Conservation (phyloP, 1,284 basidiomycete species). For the Ustilago vetiveriae region DNA sequence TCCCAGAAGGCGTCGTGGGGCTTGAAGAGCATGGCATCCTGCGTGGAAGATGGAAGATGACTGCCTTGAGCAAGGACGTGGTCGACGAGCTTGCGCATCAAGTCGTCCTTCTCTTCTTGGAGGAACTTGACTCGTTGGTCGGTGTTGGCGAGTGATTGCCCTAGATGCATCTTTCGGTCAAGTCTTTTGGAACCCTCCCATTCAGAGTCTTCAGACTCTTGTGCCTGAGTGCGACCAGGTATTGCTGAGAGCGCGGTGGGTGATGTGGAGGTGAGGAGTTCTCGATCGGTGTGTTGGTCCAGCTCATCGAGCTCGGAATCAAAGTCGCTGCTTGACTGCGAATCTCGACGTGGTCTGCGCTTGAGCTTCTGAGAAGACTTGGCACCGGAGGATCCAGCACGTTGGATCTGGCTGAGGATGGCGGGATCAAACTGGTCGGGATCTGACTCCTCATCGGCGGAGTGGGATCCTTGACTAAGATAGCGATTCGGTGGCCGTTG, state of each 20-base stretch:
- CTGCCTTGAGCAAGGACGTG: conserved; percentile 4
- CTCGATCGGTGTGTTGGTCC: conserved; percentile 8
- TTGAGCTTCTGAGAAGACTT: conserved; percentile 9
- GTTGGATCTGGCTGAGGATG: conserved; percentile 10
- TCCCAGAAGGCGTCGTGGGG: conserved; percentile 33
- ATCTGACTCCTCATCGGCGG: conserved; percentile 36
- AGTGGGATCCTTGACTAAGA: neutral
- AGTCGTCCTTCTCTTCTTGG: conserved; percentile 11
- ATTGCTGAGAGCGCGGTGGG: neutral
- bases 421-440: conserved; percentile 16
- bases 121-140: conserved; percentile 15
- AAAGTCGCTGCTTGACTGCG: conserved; percentile 5
- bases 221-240: neutral
- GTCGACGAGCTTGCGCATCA: conserved; percentile 8
- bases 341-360: neutral
- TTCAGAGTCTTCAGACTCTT: conserved; percentile 17
- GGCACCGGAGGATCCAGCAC: neutral
- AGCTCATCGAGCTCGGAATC: conserved; percentile 21
- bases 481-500: neutral
- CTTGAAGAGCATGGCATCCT: conserved; percentile 10
- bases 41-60: conserved; percentile 3
- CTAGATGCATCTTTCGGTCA: conserved; percentile 10
- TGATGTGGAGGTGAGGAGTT: neutral
- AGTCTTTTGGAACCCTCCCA: conserved; percentile 25
- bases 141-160: neutral